These are phyloP conservation scores for Pseudogymnoascus sp. DNA, from an alignment of 2,329 filamentous ascomycete species.

Conservation along the genomic window DNA sequence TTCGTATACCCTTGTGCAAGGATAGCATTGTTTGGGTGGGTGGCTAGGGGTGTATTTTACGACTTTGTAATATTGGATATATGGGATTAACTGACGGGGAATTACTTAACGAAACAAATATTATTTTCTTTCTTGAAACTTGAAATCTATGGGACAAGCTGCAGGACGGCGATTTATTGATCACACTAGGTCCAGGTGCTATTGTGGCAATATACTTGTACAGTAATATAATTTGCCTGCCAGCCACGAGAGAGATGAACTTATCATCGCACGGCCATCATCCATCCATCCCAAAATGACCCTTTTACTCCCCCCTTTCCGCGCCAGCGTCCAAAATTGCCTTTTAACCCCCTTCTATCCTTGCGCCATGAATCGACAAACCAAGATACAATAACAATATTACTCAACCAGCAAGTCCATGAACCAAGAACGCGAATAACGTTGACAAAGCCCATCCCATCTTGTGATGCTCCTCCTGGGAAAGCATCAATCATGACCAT, in stretches of 20 bases:
- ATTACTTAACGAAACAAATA: not conserved
- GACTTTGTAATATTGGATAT: conserved; percentile 10
- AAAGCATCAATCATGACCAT: not conserved
- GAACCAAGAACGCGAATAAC: not conserved
- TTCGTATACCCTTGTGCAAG: conserved; percentile 2
- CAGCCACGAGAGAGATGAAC: not conserved
- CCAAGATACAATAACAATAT: not conserved
- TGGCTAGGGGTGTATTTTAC: not conserved
- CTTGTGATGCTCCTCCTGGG: not conserved
- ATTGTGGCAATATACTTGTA: not conserved
- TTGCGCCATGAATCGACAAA: not conserved
- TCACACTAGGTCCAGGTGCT: not conserved
- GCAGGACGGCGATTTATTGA: not conserved
- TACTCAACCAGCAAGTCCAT: not conserved
- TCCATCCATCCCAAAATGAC: not conserved
- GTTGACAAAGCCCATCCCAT: not conserved
- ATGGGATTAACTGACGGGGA: not conserved
- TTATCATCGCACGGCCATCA: not conserved
- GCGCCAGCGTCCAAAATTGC: not conserved
- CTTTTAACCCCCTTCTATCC: not conserved
- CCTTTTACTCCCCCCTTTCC: not conserved
- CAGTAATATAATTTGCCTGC: conserved; percentile 3
- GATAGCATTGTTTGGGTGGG: not conserved
- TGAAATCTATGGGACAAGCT: not conserved
- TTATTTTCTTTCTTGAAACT: not conserved